A percentile compares a stretch with the other conserved stretches of the same genome.
Conservation (phyloP, 441 rosid species). For the Capsella rubella region DNA sequence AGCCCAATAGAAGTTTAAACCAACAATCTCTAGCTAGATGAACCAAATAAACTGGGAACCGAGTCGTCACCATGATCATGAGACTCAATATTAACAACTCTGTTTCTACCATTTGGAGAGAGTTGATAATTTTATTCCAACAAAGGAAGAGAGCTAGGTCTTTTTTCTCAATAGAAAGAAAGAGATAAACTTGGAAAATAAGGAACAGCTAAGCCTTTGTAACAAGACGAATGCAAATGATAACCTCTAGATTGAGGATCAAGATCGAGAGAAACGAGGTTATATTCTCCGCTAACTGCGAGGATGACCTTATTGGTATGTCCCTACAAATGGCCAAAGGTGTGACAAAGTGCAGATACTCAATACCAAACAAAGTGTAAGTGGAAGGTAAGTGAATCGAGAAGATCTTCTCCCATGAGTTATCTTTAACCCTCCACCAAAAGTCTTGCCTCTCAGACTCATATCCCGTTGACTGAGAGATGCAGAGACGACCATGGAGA, state of each 20-base stretch:
- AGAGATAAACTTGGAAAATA: conserved; percentile 17
- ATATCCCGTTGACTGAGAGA: background rate
- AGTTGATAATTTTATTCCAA: background rate
- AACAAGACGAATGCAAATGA: conserved; percentile 12
- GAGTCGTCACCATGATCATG: background rate
- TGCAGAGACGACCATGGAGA: conserved; percentile 27
- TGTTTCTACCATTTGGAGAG: background rate
- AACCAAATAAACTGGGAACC: background rate
- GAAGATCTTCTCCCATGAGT: conserved; percentile 17
- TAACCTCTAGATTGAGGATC: conserved; percentile 3
- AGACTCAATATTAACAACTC: background rate
- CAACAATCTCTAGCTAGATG: background rate
- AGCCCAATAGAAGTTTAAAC: background rate
- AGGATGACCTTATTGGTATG: conserved; percentile 20
- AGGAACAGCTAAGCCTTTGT: conserved; percentile 12
- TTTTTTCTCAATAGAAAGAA: background rate
- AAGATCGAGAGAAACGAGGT: conserved; percentile 25
- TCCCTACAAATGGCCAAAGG: conserved; percentile 7
- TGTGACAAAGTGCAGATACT: background rate
- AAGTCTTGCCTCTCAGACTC: background rate
- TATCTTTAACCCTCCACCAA: conserved; percentile 27
- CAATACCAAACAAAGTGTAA: conserved; percentile 18
- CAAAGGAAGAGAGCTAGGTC: background rate
- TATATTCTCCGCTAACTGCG: background rate
- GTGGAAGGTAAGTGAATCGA: conserved; percentile 1